A percentile compares a stretch with the other conserved stretches of the same genome.
These are phyloP conservation scores for Microdochium paspali DNA, from an alignment of 2,329 filamentous ascomycete species.

Conservation along the genomic window DNA sequence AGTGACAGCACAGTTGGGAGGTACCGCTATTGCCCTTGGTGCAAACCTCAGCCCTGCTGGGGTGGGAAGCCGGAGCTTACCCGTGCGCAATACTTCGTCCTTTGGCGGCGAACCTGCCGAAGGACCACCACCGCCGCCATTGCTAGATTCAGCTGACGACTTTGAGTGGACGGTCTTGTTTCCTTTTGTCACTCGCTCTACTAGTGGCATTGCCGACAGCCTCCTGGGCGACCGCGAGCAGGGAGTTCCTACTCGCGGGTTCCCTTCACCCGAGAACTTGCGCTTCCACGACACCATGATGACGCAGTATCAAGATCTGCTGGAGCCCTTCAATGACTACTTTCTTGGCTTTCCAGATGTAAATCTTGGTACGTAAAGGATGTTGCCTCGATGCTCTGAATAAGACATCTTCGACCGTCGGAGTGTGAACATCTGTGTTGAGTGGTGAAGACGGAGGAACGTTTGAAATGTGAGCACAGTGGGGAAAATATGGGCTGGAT, in stretches of 20 bases:
- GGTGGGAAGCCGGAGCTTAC: no score
- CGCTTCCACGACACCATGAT: constrained; percentile 13
- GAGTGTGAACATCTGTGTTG: no score
- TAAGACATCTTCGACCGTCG: no score
- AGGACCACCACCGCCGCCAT: constrained; percentile 3
- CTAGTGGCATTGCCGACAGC: constrained; percentile 16
- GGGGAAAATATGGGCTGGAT: no score
- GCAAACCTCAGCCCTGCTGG: no score
- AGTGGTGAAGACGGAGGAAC: no score
- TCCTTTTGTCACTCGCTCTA: constrained; percentile 21
- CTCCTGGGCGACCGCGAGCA: constrained; percentile 12
- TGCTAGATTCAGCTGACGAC: constrained; percentile 7
- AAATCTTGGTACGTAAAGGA: no score
- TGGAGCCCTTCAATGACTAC: constrained; percentile 8
- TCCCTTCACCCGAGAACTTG: constrained; percentile 9
- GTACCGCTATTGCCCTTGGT: constrained; percentile 1
- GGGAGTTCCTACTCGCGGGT: constrained; percentile 8
- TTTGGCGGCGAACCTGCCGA: no score
- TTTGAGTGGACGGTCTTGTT: constrained; percentile 24
- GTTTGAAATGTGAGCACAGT: no score
- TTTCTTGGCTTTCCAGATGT: not conserved
- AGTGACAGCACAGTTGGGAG: not conserved
- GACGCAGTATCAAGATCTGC: constrained; percentile 13
- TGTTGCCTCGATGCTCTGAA: no score
- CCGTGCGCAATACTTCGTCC: no score